These are phyloP conservation scores for Rhizomucor pusillus DNA, from an alignment of 371 early-diverging fungal genomes.

Conservation along the genomic window DNA sequence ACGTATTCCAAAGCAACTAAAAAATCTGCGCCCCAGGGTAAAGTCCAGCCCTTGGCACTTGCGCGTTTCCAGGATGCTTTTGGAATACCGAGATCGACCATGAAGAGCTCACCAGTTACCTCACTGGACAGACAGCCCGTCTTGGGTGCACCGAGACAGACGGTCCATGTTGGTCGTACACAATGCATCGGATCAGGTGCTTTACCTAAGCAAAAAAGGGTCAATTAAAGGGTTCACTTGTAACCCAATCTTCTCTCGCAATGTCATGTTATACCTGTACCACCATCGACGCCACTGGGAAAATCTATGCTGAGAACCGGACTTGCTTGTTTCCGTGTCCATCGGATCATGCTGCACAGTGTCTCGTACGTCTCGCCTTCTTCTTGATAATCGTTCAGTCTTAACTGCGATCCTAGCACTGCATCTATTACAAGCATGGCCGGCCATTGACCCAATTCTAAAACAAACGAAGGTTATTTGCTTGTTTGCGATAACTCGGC, in stretches of 20 bases:
- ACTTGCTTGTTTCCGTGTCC: slow-evolving; percentile 67
- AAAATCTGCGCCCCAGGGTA: slow-evolving; percentile 75
- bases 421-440: slow-evolving; percentile 78
- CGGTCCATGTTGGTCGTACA: slow-evolving; percentile 67
- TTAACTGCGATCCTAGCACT: slow-evolving; percentile 62
- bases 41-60: slow-evolving; percentile 53
- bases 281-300: slow-evolving; percentile 67
- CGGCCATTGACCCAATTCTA: background rate
- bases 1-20: slow-evolving; percentile 64
- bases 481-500: too few species aligned
- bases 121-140: slow-evolving; percentile 53
- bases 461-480: too few species aligned
- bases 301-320: slow-evolving; percentile 70
- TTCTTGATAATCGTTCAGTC: slow-evolving; percentile 54
- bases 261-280: slow-evolving; percentile 37
- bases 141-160: slow-evolving; percentile 76
- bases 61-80: slow-evolving; percentile 59
- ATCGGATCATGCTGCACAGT: slow-evolving; percentile 59
- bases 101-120: slow-evolving; percentile 68
- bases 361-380: slow-evolving; percentile 47
- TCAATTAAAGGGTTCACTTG: background rate
- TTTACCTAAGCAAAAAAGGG: slow-evolving; percentile 1
- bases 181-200: slow-evolving; percentile 27
- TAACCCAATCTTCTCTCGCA: background rate
- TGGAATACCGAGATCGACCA: slow-evolving; percentile 82